Conservation (phyloP, 2,329 filamentous ascomycete species). For the Lasiodiplodia hormozganensis region DNA sequence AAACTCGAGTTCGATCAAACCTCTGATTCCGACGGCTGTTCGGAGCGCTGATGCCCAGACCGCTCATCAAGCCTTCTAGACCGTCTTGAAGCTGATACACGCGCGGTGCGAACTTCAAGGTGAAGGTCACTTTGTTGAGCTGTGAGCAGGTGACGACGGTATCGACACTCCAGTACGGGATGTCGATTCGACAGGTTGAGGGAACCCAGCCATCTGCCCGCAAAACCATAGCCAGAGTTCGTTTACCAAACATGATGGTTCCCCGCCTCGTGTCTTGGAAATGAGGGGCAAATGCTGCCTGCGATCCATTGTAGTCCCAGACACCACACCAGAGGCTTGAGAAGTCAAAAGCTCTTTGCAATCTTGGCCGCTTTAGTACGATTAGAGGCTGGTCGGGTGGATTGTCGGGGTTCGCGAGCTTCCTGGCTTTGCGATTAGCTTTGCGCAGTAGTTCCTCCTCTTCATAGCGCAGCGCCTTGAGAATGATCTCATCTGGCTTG, state of each 20-base stretch:
- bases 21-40: slow-evolving; percentile 27
- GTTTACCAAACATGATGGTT: slow-evolving; percentile 45
- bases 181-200: slow-evolving; percentile 45
- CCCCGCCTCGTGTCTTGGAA: slow-evolving; percentile 51
- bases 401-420: slow-evolving; percentile 4
- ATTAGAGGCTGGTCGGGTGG: slow-evolving; percentile 13
- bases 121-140: slow-evolving; percentile 45
- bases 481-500: slow-evolving; percentile 37
- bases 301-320: slow-evolving; percentile 48
- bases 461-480: slow-evolving; percentile 37
- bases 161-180: slow-evolving; percentile 53
- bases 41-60: slow-evolving; percentile 30
- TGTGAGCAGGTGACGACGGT: slow-evolving; percentile 43
- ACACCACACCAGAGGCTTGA: slow-evolving; percentile 46
- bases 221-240: slow-evolving; percentile 39
- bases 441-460: slow-evolving; percentile 30
- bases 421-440: slow-evolving; percentile 17
- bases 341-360: slow-evolving; percentile 35
- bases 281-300: slow-evolving; percentile 51
- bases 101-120: slow-evolving; percentile 48
- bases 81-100: slow-evolving; percentile 42
- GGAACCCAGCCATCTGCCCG: slow-evolving; percentile 30
- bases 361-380: not conserved
- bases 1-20: slow-evolving; percentile 39
- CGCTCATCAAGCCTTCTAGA: slow-evolving; percentile 30